Percentiles rank a stretch among this genome's conserved stretches.
Evolutionary conservation across 345 rosid species (phyloP).

Genomic region (Eutrema heterophyllum): DNA sequence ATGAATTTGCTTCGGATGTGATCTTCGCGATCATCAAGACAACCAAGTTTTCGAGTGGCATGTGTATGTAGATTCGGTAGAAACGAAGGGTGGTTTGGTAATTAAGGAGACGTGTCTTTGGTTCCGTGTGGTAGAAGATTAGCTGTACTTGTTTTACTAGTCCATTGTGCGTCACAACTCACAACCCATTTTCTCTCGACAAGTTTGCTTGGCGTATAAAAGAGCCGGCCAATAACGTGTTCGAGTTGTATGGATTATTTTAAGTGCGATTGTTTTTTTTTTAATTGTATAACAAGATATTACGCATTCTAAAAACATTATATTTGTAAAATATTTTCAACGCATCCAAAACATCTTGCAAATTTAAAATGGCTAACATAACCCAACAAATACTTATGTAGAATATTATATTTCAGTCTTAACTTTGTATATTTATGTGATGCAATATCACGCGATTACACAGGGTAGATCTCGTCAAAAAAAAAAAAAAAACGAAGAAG

Average conservation of each 20-base stretch:
- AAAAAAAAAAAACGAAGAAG: neutral
- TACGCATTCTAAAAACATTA: neutral
- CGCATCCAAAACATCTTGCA: neutral
- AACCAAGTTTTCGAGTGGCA: neutral
- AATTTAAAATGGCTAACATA: neutral
- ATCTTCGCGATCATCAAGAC: slow-evolving; percentile 2
- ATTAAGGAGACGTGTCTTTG: slow-evolving; percentile 5
- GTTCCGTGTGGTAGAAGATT: slow-evolving; percentile 27
- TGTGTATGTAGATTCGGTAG: slow-evolving; percentile 13
- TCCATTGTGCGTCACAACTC: slow-evolving; percentile 20
- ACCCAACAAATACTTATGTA: neutral
- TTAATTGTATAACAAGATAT: neutral
- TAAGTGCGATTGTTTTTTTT: neutral
- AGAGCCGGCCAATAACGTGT: slow-evolving; percentile 11
- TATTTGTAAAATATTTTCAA: neutral
- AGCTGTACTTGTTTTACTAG: slow-evolving; percentile 12
- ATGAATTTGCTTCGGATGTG: slow-evolving; percentile 19
- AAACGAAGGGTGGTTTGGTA: slow-evolving; percentile 16
- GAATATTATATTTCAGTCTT: neutral
- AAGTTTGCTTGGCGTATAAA: slow-evolving; percentile 19
- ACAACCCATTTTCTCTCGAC: slow-evolving; percentile 4
- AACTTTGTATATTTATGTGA: neutral
- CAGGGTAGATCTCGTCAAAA: neutral
- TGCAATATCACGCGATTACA: neutral
- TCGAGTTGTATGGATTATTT: neutral